These are phyloP conservation scores for Suillus occidentalis DNA, from an alignment of 768 basidiomycete species.

Conservation along the genomic window DNA sequence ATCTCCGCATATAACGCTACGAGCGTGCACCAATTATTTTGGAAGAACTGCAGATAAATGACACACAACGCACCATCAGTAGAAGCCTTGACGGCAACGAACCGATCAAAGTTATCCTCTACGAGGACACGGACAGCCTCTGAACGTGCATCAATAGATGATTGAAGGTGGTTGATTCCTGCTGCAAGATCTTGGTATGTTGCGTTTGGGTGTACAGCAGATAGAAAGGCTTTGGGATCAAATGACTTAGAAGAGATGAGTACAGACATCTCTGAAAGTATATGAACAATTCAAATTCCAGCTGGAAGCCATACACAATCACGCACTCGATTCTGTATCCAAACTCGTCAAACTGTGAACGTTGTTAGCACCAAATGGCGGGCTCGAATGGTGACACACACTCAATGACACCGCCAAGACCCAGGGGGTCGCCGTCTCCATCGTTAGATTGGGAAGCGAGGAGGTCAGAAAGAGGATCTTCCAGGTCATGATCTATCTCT, in stretches of 20 bases:
- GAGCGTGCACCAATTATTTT: background rate
- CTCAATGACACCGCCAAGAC: constrained; percentile 67
- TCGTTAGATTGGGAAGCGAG: constrained; percentile 61
- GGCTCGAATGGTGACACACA: constrained; percentile 35
- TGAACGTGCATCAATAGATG: constrained; percentile 85
- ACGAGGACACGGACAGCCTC: constrained; percentile 94
- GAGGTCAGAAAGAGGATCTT: constrained; percentile 71
- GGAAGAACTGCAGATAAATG: constrained; percentile 5
- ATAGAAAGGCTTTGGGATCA: constrained; percentile 92
- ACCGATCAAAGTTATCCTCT: constrained; percentile 97
- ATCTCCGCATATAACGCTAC: constrained; percentile 89
- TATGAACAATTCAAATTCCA: constrained; percentile 13
- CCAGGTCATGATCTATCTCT: constrained; percentile 81
- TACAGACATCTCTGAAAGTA: constrained; percentile 65
- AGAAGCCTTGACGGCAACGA: constrained; percentile 94
- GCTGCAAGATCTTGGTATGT: constrained; percentile 87
- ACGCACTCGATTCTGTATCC: constrained; percentile 78
- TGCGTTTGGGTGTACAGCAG: constrained; percentile 90
- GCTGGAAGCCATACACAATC: constrained; percentile 14
- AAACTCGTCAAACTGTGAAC: constrained; percentile 56
- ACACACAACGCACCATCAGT: constrained; percentile 71
- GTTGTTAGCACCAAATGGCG: constrained; percentile 8
- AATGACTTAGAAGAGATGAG: constrained; percentile 92
- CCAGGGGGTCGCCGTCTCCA: constrained; percentile 73
- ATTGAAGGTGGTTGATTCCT: constrained; percentile 72